These are phyloP conservation scores for Taxillus chinensis DNA, from an alignment of 164 flowering plant genomes.

Conservation along the genomic window DNA sequence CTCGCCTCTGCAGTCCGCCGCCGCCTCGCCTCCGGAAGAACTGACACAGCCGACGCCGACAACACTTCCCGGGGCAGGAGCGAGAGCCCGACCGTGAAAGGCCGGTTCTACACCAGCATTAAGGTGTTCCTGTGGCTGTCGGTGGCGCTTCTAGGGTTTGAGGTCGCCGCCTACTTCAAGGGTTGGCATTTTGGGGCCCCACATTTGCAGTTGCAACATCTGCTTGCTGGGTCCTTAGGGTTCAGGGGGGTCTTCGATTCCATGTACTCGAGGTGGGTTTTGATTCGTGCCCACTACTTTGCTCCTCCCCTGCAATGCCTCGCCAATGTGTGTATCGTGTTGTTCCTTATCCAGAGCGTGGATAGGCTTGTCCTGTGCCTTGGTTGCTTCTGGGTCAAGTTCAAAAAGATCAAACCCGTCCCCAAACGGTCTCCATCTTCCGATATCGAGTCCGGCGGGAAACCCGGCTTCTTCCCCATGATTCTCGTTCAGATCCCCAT, in stretches of 20 bases:
- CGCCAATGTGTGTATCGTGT: slow-evolving; percentile 54
- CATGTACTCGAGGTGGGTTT: slow-evolving; percentile 54
- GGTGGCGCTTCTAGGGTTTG: slow-evolving; percentile 42
- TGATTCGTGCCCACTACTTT: slow-evolving; percentile 58
- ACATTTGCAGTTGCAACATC: slow-evolving; percentile 40
- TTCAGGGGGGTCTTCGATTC: slow-evolving; percentile 46
- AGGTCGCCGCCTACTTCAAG: slow-evolving; percentile 52
- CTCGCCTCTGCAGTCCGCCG: slow-evolving; percentile 53
- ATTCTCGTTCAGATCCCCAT: slow-evolving; percentile 90
- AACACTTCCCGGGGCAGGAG: slow-evolving; percentile 37
- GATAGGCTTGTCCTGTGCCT: slow-evolving; percentile 62
- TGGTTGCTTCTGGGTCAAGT: slow-evolving; percentile 82
- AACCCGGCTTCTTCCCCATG: slow-evolving; percentile 48
- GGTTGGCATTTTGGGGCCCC: slow-evolving; percentile 59
- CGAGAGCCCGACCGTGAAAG: slow-evolving; percentile 31
- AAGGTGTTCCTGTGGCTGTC: slow-evolving; percentile 38
- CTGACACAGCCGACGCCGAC: slow-evolving; percentile 41
- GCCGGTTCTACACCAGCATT: slow-evolving; percentile 41
- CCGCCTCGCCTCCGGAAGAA: slow-evolving; percentile 46
- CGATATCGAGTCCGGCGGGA: slow-evolving; percentile 39
- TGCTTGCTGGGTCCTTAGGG: slow-evolving; percentile 34
- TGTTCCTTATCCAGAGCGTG: slow-evolving; percentile 67
- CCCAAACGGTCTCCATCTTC: slow-evolving; percentile 40
- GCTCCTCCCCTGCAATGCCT: slow-evolving; percentile 58
- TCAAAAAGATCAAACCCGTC: slow-evolving; percentile 56